A percentile compares a stretch with the other conserved stretches of the same genome.
Evolutionary conservation across 2,329 filamentous ascomycete species (phyloP).

Genomic region (Colletotrichum viniferum): DNA sequence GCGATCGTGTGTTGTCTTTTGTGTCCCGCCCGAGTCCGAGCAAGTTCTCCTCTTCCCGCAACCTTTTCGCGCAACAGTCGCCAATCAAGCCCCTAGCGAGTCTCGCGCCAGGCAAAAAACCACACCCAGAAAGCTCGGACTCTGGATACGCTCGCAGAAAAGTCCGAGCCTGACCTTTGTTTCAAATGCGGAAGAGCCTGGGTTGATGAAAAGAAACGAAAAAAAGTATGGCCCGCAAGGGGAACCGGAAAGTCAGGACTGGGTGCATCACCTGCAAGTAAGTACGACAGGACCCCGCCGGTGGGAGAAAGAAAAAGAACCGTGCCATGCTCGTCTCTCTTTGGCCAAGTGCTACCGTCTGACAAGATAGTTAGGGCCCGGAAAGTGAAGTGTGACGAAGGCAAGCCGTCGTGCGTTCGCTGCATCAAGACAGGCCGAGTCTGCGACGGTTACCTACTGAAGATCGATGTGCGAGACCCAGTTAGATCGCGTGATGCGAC

Average conservation of each 20-base stretch:
- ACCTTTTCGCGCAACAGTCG: background rate
- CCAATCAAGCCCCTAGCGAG: background rate
- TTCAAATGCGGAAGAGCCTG: background rate
- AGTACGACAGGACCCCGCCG: slow-evolving; percentile 27
- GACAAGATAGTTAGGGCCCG: slow-evolving; percentile 46
- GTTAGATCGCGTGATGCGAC: slow-evolving; percentile 22
- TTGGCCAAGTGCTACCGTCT: background rate
- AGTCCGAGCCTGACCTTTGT: background rate
- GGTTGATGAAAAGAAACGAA: background rate
- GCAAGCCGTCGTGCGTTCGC: slow-evolving; percentile 54
- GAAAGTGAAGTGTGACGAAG: slow-evolving; percentile 62
- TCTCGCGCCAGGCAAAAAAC: background rate
- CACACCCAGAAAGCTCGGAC: background rate
- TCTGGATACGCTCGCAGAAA: background rate
- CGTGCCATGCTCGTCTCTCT: background rate
- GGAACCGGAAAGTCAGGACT: slow-evolving; percentile 50
- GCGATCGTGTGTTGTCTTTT: background rate
- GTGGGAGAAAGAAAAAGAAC: background rate
- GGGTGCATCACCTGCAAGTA: slow-evolving; percentile 61
- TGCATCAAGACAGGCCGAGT: slow-evolving; percentile 59
- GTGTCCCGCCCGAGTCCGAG: background rate
- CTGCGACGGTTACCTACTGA: slow-evolving; percentile 57
- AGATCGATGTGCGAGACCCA: slow-evolving; percentile 12
- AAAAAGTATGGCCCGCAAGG: slow-evolving; percentile 36
- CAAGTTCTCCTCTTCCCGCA: background rate